Conservation (phyloP, 75 land plant genomes). For the Picea sitchensis region DNA sequence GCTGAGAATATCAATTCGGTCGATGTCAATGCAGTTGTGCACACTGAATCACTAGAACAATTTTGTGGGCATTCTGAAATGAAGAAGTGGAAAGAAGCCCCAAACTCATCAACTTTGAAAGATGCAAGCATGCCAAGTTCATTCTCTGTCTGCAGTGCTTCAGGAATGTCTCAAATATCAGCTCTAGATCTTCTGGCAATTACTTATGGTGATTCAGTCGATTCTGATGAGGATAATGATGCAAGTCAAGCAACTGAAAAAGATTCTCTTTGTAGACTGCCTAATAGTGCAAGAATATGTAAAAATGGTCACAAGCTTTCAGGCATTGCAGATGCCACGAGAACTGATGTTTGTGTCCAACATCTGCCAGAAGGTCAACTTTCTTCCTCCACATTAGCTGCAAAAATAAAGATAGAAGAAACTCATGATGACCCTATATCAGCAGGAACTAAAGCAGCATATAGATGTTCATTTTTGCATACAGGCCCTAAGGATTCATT, state of each 20-base stretch:
- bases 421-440: background rate
- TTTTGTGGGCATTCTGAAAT: background rate
- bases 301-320: background rate
- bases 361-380: background rate
- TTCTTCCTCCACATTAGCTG: conserved; percentile 3
- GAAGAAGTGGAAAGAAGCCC: background rate
- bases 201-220: conserved; percentile 63
- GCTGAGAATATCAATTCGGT: background rate
- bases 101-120: background rate
- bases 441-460: background rate
- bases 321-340: background rate
- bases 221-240: conserved; percentile 54
- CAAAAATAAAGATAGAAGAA: background rate
- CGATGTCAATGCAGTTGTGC: background rate
- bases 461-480: background rate
- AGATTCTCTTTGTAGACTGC: background rate
- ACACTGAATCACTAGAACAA: background rate
- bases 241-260: background rate
- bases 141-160: background rate
- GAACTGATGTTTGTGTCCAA: background rate
- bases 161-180: conserved; percentile 17
- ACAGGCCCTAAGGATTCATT: background rate
- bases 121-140: background rate
- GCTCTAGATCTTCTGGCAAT: conserved; percentile 77
- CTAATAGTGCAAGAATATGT: background rate